Evolutionary conservation across 306 rosid species (phyloP), one percentile per base, ranked within the genome.

Genomic region (Crotalaria pallida): DNA sequence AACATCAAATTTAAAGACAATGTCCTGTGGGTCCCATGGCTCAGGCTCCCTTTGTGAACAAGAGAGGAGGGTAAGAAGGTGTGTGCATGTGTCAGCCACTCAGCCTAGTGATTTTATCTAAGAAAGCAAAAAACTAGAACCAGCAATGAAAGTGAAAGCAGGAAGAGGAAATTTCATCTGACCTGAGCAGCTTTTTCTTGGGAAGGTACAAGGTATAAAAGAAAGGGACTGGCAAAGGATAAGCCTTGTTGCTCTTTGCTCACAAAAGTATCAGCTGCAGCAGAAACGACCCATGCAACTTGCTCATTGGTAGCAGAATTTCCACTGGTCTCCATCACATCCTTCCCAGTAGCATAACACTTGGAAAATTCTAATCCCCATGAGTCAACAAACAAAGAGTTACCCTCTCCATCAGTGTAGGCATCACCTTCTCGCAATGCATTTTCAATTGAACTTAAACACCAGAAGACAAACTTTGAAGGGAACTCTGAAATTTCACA

Each of bases 301-400:
- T 94, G 82, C 79, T 91, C 97, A 9, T 75, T 66, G 0, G 88
- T 79, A 43, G 92, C 88, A 72, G 86, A 74, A 49, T 77, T 45
- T 70, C 92, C 92, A 74, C 88, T 73, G 34, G 90, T 87, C 58
- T 90, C 97, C 45, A 94, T 10, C n/a, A 91, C 67, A 86, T 91
- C 88, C 69, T 87, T 85, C 47, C 89, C 95, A 29, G 84, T 72
- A 53, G 92, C 84, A 84, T 78, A 88, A 76, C 76, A 78, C 77
- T 80, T 94, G 77, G 87, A 87, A 79, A 94, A 94, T 69, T 90
- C 96, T 71, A 88, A 79, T 6, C 99, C 99, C 99, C 99, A 94
- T 7, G 87, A 12, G 60, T 85, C 73, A 67, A 69, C 77, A 73
- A 83, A 86, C 49, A 87, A 79, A 47, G 96, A 85, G 53, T 81